phyloP scores from a whole-genome alignment of 1,139 yeast genomes.

The Debaryomycetaceae sp. region DNA sequence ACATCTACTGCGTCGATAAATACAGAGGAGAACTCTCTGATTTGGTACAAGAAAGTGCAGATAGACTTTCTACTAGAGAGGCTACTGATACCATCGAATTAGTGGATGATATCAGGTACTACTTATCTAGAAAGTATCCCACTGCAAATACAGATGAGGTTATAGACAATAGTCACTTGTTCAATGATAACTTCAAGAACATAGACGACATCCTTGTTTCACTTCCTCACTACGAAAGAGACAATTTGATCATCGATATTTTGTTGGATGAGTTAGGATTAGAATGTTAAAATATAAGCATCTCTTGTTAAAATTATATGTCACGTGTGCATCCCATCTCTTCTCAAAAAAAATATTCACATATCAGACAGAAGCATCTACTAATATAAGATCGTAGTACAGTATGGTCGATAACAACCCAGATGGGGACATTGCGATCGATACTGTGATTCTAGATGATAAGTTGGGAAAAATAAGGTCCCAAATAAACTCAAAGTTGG shows the following conservation, averaged over 20 bases:
- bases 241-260: slow-evolving; percentile 40
- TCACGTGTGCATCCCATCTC: slow-evolving; percentile 1
- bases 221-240: slow-evolving; percentile 21
- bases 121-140: slow-evolving; percentile 48
- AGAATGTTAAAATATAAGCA: slow-evolving; percentile 32
- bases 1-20: slow-evolving; percentile 30
- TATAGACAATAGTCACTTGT: slow-evolving; percentile 2
- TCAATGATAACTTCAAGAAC: not conserved
- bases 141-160: slow-evolving; percentile 23
- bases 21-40: slow-evolving; percentile 17
- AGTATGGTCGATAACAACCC: slow-evolving; percentile 36
- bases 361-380: not conserved
- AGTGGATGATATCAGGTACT: slow-evolving; percentile 72
- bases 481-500: slow-evolving; percentile 71
- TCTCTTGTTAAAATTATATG: not conserved
- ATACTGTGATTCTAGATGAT: slow-evolving; percentile 55
- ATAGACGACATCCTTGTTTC: not conserved
- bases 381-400: not conserved
- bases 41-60: slow-evolving; percentile 46
- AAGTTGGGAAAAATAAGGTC: slow-evolving; percentile 66
- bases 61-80: slow-evolving; percentile 56
- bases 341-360: slow-evolving; percentile 6
- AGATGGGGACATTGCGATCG: slow-evolving; percentile 38
- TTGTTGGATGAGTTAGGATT: slow-evolving; percentile 39
- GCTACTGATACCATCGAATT: slow-evolving; percentile 78